Conservation (phyloP, 768 basidiomycete genomes). For the Boletus sp. region DNA sequence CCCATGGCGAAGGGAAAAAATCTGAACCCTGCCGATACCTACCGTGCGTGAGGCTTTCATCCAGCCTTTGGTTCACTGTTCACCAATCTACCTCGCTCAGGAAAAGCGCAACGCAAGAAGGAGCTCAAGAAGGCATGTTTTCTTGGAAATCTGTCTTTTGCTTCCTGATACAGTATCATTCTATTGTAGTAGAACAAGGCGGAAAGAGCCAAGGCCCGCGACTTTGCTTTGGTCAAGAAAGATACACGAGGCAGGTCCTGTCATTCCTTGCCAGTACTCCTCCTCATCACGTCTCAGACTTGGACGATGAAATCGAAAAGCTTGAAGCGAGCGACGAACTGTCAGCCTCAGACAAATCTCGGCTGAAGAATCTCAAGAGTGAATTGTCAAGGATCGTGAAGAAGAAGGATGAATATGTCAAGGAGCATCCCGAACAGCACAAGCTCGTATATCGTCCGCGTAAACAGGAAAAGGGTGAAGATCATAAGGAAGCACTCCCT, state of each 20-base stretch:
- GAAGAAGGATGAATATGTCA: constrained; percentile 89
- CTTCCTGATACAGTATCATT: constrained; percentile 10
- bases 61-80: neutral
- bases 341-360: constrained; percentile 55
- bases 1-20: constrained; percentile 82
- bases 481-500: constrained; percentile 39
- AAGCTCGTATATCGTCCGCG: constrained; percentile 72
- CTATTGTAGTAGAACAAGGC: constrained; percentile 82
- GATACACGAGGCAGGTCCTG: constrained; percentile 70
- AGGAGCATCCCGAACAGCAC: constrained; percentile 90
- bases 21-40: constrained; percentile 92
- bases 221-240: constrained; percentile 91
- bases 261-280: neutral
- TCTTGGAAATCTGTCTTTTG: constrained; percentile 11
- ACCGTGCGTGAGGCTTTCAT: constrained; percentile 50
- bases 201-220: constrained; percentile 73
- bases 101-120: constrained; percentile 90
- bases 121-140: constrained; percentile 81
- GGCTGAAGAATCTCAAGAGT: constrained; percentile 64
- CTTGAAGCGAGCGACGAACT: constrained; percentile 49
- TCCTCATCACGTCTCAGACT: constrained; percentile 44
- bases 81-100: constrained; percentile 38
- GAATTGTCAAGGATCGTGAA: constrained; percentile 79
- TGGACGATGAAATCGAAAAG: constrained; percentile 76
- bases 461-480: constrained; percentile 40